phyloP scores from a whole-genome alignment of 139 green algal genomes.

The Closterium sp. region DNA sequence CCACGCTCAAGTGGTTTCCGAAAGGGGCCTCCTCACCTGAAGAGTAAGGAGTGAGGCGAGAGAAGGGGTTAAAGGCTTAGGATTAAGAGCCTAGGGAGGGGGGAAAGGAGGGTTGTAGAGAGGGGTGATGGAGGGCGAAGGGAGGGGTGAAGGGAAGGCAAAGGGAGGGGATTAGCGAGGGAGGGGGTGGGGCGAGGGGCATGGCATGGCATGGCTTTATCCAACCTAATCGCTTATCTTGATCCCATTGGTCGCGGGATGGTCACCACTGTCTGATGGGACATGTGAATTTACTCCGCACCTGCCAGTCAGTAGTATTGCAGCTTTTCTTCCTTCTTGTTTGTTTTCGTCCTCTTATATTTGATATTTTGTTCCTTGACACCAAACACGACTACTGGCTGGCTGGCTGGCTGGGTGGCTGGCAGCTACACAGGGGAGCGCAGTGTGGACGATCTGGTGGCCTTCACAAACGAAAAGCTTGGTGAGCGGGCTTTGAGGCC shows the following conservation, averaged over 20 bases:
- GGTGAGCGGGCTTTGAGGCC: constrained; percentile 12
- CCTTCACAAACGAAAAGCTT: constrained; percentile 35
- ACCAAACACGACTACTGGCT: too few species aligned
- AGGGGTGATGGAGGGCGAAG: background rate
- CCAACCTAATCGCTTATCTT: background rate
- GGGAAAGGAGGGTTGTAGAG: background rate
- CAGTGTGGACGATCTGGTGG: constrained; percentile 35
- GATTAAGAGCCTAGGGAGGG: background rate
- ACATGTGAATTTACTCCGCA: too few species aligned
- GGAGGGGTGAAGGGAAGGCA: background rate
- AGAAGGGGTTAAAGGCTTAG: background rate
- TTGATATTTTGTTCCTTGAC: too few species aligned
- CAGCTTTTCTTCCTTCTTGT: too few species aligned
- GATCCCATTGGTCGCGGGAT: background rate
- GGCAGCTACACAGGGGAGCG: constrained; percentile 40
- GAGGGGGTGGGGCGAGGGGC: too few species aligned
- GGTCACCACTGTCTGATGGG: background rate
- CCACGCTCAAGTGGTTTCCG: constrained; percentile 48
- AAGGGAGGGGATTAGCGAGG: background rate
- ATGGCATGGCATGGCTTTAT: background rate
- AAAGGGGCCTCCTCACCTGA: constrained; percentile 26
- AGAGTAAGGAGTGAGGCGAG: background rate
- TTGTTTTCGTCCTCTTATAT: too few species aligned
- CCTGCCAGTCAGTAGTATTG: too few species aligned
- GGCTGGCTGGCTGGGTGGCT: background rate